These are phyloP conservation scores for Leccinum aurantiacum DNA, from an alignment of 768 basidiomycete genomes.

Conservation along the genomic window DNA sequence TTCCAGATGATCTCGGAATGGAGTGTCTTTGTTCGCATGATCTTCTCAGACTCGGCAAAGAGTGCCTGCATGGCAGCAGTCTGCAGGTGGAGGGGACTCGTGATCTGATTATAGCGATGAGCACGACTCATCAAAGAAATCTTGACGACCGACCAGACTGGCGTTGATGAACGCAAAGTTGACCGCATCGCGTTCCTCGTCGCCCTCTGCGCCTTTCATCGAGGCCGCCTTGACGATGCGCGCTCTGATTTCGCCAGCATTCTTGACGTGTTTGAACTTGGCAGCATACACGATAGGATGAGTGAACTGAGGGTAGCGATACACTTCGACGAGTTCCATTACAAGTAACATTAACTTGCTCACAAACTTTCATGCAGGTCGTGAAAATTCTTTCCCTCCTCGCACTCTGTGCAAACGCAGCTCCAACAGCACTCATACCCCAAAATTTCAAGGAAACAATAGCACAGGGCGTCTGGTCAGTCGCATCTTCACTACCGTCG, in stretches of 20 bases:
- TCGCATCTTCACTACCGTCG: not conserved
- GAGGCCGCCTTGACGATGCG: constrained; percentile 73
- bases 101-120: constrained; percentile 55
- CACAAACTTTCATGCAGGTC: constrained; percentile 7
- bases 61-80: constrained; percentile 83
- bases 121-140: not conserved
- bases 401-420: constrained; percentile 33
- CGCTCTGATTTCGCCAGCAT: constrained; percentile 57
- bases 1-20: constrained; percentile 92
- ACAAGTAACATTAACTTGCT: not conserved
- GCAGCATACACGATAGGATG: constrained; percentile 53
- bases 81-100: constrained; percentile 75
- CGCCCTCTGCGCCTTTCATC: constrained; percentile 57
- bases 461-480: constrained; percentile 59
- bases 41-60: constrained; percentile 58
- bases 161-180: constrained; percentile 94
- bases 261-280: constrained; percentile 65
- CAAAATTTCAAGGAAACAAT: constrained; percentile 57
- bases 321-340: constrained; percentile 50
- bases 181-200: constrained; percentile 69
- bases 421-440: constrained; percentile 50
- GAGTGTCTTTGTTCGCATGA: constrained; percentile 77
- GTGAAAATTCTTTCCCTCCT: constrained; percentile 23
- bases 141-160: constrained; percentile 51
- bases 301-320: constrained; percentile 54